phyloP scores from a whole-genome alignment of 257 asterid genomes.

The Rhazya stricta region DNA sequence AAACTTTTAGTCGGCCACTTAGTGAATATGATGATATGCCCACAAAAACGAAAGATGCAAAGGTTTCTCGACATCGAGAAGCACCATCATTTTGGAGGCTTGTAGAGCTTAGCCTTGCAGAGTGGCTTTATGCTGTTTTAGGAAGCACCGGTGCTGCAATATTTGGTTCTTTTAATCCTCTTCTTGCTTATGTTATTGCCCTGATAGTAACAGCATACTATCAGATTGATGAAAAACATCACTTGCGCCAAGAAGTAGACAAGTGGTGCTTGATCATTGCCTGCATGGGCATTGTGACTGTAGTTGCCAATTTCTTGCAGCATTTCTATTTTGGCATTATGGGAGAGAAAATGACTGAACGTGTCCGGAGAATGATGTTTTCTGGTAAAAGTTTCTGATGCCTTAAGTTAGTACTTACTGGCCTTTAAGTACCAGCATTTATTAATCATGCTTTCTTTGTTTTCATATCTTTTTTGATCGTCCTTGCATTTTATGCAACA shows the following conservation, averaged over 20 bases:
- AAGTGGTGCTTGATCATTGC: constrained; percentile 91
- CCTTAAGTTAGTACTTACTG: constrained; percentile 6
- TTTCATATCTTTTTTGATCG: neutral
- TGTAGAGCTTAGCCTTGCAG: constrained; percentile 97
- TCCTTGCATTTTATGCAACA: neutral
- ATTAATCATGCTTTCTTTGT: neutral
- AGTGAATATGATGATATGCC: constrained; percentile 55
- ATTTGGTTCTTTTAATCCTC: constrained; percentile 93
- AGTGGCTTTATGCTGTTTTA: constrained; percentile 96
- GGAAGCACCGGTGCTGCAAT: constrained; percentile 98
- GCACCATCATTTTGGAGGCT: constrained; percentile 96
- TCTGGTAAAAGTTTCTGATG: constrained; percentile 52
- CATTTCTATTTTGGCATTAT: constrained; percentile 97
- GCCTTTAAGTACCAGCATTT: neutral
- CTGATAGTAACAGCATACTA: constrained; percentile 83
- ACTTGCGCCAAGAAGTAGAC: constrained; percentile 59
- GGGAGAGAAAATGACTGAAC: constrained; percentile 99
- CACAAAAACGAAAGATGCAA: constrained; percentile 38
- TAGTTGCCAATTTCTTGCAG: constrained; percentile 91
- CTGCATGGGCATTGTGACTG: constrained; percentile 95
- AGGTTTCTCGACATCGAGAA: constrained; percentile 43
- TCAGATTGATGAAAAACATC: constrained; percentile 48
- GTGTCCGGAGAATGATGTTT: constrained; percentile 99
- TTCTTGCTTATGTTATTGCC: constrained; percentile 89
- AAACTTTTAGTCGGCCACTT: constrained; percentile 88